Evolutionary conservation across 2,329 filamentous ascomycete species (phyloP), one percentile per base, ranked within the genome.

Genomic region (Botrytis fabae): DNA sequence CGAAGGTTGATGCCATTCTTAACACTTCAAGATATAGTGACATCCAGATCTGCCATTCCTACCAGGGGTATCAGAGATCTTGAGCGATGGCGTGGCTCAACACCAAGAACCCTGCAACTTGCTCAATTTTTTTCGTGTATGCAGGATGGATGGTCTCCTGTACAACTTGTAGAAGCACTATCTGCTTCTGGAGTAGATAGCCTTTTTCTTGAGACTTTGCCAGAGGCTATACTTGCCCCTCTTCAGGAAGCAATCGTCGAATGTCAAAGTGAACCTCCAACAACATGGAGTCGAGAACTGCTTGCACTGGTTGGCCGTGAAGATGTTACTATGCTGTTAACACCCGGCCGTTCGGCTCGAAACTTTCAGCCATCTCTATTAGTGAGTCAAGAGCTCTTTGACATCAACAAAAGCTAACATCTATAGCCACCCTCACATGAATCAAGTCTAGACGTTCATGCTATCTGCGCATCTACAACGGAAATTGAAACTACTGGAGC

Each of bases 201-300:
- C 16, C 85, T 87, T 38, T 84, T 95, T 66, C 86, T 98, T 25
- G 93, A 97, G 75, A 94, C 93, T 0, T 84, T 98, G 1, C 95
- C 96, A 2, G 94, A 97, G 81, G 90, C 93, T 40, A 86, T 98
- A n/a, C 87, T 93, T 71, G 89, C 91, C 2, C 92, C 93, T 0
- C 85, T 98, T 22, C 91, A 92, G 80, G 95, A 98, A 82, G 90
- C 92, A 8, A 94, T 98, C 59, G 88, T 91, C n/a, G 87, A 90
- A 75, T 97, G 93, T 76, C 95, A 97, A 81, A 88, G 90, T n/a
- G 88, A 90, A 74, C 95, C 95, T 28, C 93, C 94, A 16, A 87
- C 90, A 0, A 88, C 87, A 1, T 98, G 95, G 94, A 86, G 88
- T 22, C 86, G 86, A 60, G 86, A 89, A 1, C 84, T 97, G 9